Base-by-base conservation (phyloP, 2,329 filamentous ascomycete species). In the Clonostachys chloroleuca region DNA sequence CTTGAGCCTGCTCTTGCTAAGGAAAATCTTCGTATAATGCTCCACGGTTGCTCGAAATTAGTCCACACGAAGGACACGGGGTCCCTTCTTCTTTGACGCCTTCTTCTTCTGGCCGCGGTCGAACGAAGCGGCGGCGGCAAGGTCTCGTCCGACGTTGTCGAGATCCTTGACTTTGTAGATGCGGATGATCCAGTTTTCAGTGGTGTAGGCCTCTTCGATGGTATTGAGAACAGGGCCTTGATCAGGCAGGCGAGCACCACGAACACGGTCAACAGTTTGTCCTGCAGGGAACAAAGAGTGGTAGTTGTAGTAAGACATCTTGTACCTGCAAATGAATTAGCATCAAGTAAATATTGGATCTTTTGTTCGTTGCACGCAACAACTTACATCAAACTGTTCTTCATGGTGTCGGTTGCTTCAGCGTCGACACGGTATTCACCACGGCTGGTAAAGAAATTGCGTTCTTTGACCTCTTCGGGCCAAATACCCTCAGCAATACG, bases 261-360 rank as follows among this genome's bases (percentile, higher is more conserved):
- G 91, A 54, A 99, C 94, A 57, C 94, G 87, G 66, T 99, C 94
- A 57, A 84, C 75, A 35, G 89, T 92, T 70, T 97, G 91, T 52
- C 94, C 94, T 3, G 86, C 79, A 41, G 92, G 92, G 81, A 97
- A 99, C 52, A 99, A 83, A 42, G 80, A 74, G 69, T 92, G 82
- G 77, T 89, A 99, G 79, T 97, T 97, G 82, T 99, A 89, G 80
- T 99, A 99, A 18, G 91, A 96, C 92, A 99, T 96, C 81, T 99
- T 99, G 83, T 99, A 99, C 90, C 92, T 96, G 55, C 54, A 33
- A 33, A 36, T 12, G 24, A 44, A 59, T 68, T 51, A 67, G 62
- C 40, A n/a, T 39, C 36, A 16, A 43, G 12, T 13, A 36, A 14
- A 13, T n/a, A 8, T 20, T n/a, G 35, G 16, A 13, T n/a, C 4